Evolutionary conservation across 257 asterid species (phyloP), one percentile per base, ranked within the genome.

Genomic region (Gentiana straminea): DNA sequence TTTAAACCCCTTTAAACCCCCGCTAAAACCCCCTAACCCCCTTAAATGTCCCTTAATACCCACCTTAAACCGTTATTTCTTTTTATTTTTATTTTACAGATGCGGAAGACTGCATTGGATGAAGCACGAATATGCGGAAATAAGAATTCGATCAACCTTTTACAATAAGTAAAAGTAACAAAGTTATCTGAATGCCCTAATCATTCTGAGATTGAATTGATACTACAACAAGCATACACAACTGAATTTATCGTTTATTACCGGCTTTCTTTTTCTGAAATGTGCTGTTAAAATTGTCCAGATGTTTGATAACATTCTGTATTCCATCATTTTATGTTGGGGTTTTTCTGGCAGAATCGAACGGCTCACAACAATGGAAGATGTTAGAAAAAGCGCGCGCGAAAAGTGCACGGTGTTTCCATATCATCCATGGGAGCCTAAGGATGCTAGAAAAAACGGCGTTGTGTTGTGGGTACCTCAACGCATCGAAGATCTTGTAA

Each of bases 321-420:
- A 44, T 13, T 10, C 7, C 10, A 33, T 33, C 1, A 44, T 58
- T 33, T 58, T 1, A 44, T 11, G 0, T 58, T 4, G 3, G 35
- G 5, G 36, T 24, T 32, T 52, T 45, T 57, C 15, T 56, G 48
- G 44, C 52, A 7, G 55, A 2, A 9, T 44, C 13, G 12, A 7
- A 65, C 35, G 6, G 13, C 37, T 33, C 50, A 55, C 8, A 7
- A 54, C 46, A 49, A 5, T 11, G 57, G 39, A 43, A 51, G 56
- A 44, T 58, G 56, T 51, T 84, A 80, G 95, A 82, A 53, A 78
- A 61, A 69, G 39, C 11, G 57, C 76, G 67, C 33, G 58, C 24
- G 41, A 75, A 70, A 86, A 90, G 71, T 90, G 96, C 69, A 90
- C 94, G 0, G 84, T 84, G 43, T 80, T 84, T 35, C 94, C 94